Evolutionary conservation across 306 rosid species (phyloP), one percentile per base, ranked within the genome.

Genomic region (Pterocarpus macrocarpus): DNA sequence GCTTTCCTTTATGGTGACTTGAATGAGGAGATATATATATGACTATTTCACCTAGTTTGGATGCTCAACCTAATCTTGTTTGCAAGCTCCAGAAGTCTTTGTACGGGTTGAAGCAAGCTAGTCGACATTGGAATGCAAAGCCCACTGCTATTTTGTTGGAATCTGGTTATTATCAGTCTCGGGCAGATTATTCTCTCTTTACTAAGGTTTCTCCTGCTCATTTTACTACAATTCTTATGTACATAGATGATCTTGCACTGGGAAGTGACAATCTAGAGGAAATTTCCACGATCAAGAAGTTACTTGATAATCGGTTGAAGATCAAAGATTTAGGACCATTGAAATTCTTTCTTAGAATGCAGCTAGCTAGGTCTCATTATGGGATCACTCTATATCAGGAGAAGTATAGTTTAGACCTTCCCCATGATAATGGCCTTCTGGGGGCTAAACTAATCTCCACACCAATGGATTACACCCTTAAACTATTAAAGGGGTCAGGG

Each of bases 251-350:
- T 3, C 30, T 64, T 0, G 30, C 36, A 0, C 5, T 64, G 0
- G 12, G 4, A 2, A 32, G 49, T 0, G 15, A 7, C 15, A n/a
- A 64, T 2, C 1, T n/a, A 0, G 3, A 0, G 4, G 49, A 64
- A 1, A 64, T 64, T 1, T 0, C 15, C 0, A 6, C 0, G 0
- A 1, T 64, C 1, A 64, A 64, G 4, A 0, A 1, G 3, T 5
- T 5, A 0, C 43, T 64, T 0, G 12, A 64, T 36, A 0, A 2
- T 0, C 8, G 6, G 1, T 36, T 64, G 3, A 33, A 4, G 3
- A 64, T 35, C 8, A 64, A 64, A 1, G 70, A 64, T 3, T 22
- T 64, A 6, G 49, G 49, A 0, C 0, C 2, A 2, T 14, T 28
- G 0, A 12, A 47, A 12, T 47, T 2, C 14, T 47, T 47, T 47